phyloP scores from a whole-genome alignment of 306 rosid species.

The Glycyrrhiza uralensis region DNA sequence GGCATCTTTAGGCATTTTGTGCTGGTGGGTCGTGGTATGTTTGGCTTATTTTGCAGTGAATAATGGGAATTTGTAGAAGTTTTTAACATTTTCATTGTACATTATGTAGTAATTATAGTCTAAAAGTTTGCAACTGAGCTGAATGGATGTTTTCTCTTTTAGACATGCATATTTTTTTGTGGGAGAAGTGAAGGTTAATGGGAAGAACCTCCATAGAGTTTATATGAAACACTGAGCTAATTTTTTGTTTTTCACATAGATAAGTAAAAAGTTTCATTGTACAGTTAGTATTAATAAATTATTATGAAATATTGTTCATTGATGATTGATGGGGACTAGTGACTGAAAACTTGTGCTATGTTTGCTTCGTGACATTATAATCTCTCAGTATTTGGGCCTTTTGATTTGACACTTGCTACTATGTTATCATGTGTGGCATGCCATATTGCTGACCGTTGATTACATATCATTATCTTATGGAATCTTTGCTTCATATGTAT shows the following conservation, averaged over 20 bases:
- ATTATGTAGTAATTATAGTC: not conserved
- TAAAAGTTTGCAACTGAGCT: slow-evolving; percentile 4
- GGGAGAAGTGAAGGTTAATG: not conserved
- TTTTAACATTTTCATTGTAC: not conserved
- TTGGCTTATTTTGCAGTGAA: slow-evolving; percentile 10
- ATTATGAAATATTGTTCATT: slow-evolving; percentile 10
- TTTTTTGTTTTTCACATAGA: not conserved
- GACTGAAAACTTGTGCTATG: not conserved
- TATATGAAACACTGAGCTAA: slow-evolving; percentile 9
- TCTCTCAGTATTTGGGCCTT: not conserved
- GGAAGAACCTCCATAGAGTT: not conserved
- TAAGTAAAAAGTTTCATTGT: not conserved
- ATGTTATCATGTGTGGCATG: not conserved
- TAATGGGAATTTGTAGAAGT: not conserved
- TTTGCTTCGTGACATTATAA: not conserved
- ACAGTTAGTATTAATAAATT: not conserved
- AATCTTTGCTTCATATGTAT: not conserved
- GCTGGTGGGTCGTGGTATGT: slow-evolving; percentile 15
- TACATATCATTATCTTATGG: slow-evolving; percentile 19
- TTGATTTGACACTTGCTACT: slow-evolving; percentile 1
- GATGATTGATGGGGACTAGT: not conserved
- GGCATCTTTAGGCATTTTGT: slow-evolving; percentile 16
- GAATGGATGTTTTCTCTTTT: slow-evolving; percentile 12
- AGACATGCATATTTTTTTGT: not conserved
- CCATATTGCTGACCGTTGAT: not conserved